Evolutionary conservation across 2,329 filamentous ascomycete genomes (phyloP), one percentile per base, ranked within the genome.

Genomic region (Botrytis sinoallii): DNA sequence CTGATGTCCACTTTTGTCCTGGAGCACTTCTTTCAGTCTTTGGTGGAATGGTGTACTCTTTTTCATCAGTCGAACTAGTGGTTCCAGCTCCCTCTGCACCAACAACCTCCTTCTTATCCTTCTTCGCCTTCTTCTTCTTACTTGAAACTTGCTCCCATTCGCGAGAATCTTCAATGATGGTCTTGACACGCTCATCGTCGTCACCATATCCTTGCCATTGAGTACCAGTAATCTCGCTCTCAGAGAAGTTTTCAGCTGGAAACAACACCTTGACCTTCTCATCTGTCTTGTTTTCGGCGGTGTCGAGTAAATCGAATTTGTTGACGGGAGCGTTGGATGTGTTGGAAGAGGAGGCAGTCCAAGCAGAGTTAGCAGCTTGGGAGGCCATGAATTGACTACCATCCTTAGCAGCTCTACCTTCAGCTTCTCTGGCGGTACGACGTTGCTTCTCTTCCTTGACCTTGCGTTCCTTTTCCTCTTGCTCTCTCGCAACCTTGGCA

Each of bases 371-470:
- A 40, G 82, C 82, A 70, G 84, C 85, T 71, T 83, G 80, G 70
- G 82, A 81, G 12, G 86, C 85, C 81, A 85, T 84, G 80, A 88
- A 91, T 74, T 85, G 82, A 25, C 88, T 90, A 61, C 95, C 94
- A 78, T 96, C 95, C 86, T 93, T 94, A 72, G 93, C 92, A 63
- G 93, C 86, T 77, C 93, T 90, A 75, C 94, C 94, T 82, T 97
- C 94, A 68, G 93, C 89, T 81, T 94, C 89, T 77, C 95, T 90
- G 73, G 94, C 94, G 75, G 88, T 87, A 76, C 94, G 92, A 77
- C 94, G 90, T 85, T 97, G 95, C 82, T 92, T 91, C 85, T 98
- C 94, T 79, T 93, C 86, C 75, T 93, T 86, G 55, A 85, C 85
- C 84, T 93, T 93, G 80, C 95, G 91, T 80, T 93, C 87, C 80